These are phyloP conservation scores for Cylindrotheca fusiformis DNA, from an alignment of 108 stramenopile genomes.

Conservation along the genomic window DNA sequence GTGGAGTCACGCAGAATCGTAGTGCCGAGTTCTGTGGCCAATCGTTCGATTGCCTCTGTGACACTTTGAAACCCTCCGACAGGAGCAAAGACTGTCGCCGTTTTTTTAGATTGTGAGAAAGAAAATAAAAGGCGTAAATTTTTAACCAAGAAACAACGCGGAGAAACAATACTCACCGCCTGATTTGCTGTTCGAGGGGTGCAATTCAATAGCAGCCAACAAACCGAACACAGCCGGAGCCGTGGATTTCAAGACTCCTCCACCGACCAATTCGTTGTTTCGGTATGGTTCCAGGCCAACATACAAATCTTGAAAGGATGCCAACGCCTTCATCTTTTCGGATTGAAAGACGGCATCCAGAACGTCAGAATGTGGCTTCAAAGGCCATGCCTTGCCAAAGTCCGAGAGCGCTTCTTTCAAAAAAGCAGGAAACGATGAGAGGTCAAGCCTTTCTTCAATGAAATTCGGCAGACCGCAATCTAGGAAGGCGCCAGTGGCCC, in stretches of 20 bases:
- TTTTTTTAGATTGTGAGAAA: too few species aligned
- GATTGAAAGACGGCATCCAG: constrained; percentile 60
- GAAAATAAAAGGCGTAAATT: neutral
- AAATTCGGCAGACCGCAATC: constrained; percentile 84
- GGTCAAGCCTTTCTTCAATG: constrained; percentile 73
- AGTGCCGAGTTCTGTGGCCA: constrained; percentile 58
- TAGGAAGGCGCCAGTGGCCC: constrained; percentile 60
- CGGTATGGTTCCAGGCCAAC: constrained; percentile 84
- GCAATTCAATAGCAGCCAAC: constrained; percentile 87
- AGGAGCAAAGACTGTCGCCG: constrained; percentile 71
- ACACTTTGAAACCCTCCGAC: constrained; percentile 84
- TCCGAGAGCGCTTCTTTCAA: constrained; percentile 57
- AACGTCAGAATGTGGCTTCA: constrained; percentile 78
- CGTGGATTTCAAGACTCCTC: constrained; percentile 67
- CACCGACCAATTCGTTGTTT: constrained; percentile 41
- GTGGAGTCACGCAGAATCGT: constrained; percentile 45
- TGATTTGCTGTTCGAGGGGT: constrained; percentile 63
- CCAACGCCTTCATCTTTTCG: constrained; percentile 68
- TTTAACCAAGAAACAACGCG: too few species aligned
- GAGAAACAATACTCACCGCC: constrained; percentile 44
- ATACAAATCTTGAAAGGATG: constrained; percentile 92
- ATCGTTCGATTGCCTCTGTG: constrained; percentile 45
- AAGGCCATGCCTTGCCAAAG: constrained; percentile 60
- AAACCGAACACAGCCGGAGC: constrained; percentile 93
- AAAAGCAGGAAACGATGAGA: constrained; percentile 64